Percentiles rank a stretch among this genome's conserved stretches.
Conservation (phyloP, 441 rosid genomes). For the Dalechampia spathulata region DNA sequence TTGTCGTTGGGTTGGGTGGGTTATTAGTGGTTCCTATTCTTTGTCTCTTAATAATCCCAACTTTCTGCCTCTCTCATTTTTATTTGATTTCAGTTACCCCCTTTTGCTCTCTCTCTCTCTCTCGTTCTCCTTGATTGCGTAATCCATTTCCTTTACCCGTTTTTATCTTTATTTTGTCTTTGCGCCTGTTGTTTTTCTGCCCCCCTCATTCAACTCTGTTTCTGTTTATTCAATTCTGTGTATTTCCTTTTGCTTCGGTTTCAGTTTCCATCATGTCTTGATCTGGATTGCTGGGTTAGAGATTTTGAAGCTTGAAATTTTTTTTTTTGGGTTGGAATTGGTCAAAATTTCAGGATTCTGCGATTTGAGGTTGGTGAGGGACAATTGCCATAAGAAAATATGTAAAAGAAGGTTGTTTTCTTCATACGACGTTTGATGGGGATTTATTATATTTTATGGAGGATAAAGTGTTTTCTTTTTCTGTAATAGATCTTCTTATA, state of each 20-base stretch:
- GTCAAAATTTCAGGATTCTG: conserved; percentile 6
- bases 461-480: neutral
- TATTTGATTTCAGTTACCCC: neutral
- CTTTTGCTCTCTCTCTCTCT: conserved; percentile 7
- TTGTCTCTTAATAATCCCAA: conserved; percentile 1
- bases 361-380: conserved; percentile 11
- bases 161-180: neutral
- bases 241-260: too few relatives aligned
- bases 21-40: conserved; percentile 13
- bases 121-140: conserved; percentile 3
- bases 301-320: too few relatives aligned
- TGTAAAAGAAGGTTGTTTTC: neutral
- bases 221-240: too few relatives aligned
- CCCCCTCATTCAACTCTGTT: neutral
- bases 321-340: too few relatives aligned
- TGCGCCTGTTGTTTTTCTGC: too few relatives aligned
- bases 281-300: conserved; percentile 27
- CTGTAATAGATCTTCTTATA: conserved; percentile 11
- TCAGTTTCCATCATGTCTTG: conserved; percentile 21
- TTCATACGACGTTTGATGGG: conserved; percentile 14
- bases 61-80: too few relatives aligned
- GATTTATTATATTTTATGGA: conserved; percentile 4
- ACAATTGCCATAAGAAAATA: conserved; percentile 4
- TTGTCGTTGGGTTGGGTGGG: neutral
- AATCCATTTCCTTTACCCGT: conserved; percentile 7